Base-by-base conservation (phyloP, 2,329 filamentous ascomycete species). In the Curvularia verruculosa region DNA sequence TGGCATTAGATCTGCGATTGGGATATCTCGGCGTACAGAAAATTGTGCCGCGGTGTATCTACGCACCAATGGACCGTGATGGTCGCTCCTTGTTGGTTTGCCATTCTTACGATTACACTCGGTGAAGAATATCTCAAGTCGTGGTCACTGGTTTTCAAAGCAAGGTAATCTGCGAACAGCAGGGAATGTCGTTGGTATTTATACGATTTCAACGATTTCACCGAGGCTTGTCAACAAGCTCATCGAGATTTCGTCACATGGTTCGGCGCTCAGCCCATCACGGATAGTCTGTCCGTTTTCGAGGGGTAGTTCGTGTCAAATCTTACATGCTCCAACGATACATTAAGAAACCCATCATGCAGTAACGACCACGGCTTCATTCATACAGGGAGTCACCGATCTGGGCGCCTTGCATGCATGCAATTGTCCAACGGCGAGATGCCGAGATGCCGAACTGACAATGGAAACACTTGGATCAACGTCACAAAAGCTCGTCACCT, bases 51-150 rank as follows among this genome's bases (percentile, higher is more conserved):
- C 15, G n/a, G 4, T 28, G 19, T 43, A 29, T 29, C 13, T 19
- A 56, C 72, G 54, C 65, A 76, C 73, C 73, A 75, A 59, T 76
- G 71, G 15, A 75, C 65, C 2, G 68, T 75, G 41, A 76, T 72
- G 60, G 74, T 75, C 41, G 67, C 71, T 31, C 67, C 68, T 51
- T 75, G 70, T 52, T 73, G 68, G 56, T 69, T 65, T 7, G 65
- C 54, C 56, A 68, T 69, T 15, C 13, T 58, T 39, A n/a, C 49
- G 18, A 19, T 8, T 23, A 1, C 4, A 2, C 8, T 18, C 21
- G 2, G 26, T 10, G n/a, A 23, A 21, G 34, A 41, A 29, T 26
- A 21, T 24, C 15, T 13, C 3, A 5, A 2, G 23, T 37, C 23
- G 23, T 0, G 9, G 12, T 3, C n/a, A 6, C n/a, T 39, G 34